Base-by-base conservation (phyloP, 495 filamentous ascomycete species). In the Friedmanniomyces endolithicus region DNA sequence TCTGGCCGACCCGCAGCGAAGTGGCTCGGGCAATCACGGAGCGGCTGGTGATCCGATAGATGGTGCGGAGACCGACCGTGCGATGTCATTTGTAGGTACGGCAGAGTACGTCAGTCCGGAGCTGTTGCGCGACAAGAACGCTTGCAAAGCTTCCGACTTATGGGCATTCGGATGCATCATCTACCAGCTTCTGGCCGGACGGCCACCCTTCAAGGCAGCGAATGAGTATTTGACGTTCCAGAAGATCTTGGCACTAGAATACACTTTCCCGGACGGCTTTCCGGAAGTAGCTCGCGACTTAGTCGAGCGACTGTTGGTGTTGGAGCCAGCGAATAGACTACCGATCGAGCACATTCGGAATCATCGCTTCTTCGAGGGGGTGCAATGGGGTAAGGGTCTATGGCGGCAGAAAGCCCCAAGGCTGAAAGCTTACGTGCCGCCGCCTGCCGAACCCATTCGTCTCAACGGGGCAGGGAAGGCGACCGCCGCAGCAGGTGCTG, bases 161-260 rank as follows among this genome's bases (percentile, higher is more conserved):
- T 99, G 94, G 94, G 94, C 94, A 2, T 96, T 97, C 73, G 94
- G 94, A n/a, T 99, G 94, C 69, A 99, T 99, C 57, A 84, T 99
- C 55, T 99, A 95, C 67, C 94, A 99, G 70, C 77, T 99, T 29
- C 72, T 99, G 34, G 86, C 86, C 25, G 94, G 94, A 16, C 80
- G 94, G 45, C 94, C 94, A 14, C 94, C 94, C 0, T 99, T 99
- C 74, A 99, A 99, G 68, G 94, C 84, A 1, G 85, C 75, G n/a
- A 95, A 95, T 61, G 94, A 99, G 68, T 99, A 96, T 62, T 78
- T 87, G 58, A 99, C 94, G 0, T 99, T 99, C 67, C 94, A 99
- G 65, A 97, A 96, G 70, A 99, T 99, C 58, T 87, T 99, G 40
- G 79, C 75, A 22, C 73, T 99, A 47, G 90, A 97, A 33, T 99